Evolutionary conservation across 768 basidiomycete genomes (phyloP), one percentile per base, ranked within the genome.

Genomic region (Russula virescens): DNA sequence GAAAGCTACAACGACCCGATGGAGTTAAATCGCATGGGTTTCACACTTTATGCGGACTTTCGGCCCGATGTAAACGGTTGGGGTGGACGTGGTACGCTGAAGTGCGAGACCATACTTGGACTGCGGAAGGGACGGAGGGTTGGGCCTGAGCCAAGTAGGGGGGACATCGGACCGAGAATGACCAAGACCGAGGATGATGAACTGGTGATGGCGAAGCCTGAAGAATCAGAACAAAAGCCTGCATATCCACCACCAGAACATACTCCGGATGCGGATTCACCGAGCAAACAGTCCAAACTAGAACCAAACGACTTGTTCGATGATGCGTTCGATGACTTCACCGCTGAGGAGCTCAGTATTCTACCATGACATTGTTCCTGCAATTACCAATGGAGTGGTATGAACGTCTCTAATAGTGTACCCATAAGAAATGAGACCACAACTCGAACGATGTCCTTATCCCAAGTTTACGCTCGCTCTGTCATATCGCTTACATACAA

Each of bases 41-140:
- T 89, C 77, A 75, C 79, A 21, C 77, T 98, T 47, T 98, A 98
- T 71, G 82, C 85, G 26, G 87, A 90, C 19, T 97, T 98, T 73
- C 85, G 95, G 61, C 95, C 95, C 11, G 78, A 79, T 14, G 86
- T 85, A 0, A 84, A 84, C 28, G 85, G 83, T 26, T 98, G 95
- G 95, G 95, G 95, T 6, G 83, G 87, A 71, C 81, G 83, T 60
- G 89, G 86, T 3, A 85, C 91, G 68, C 76, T 97, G 28, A 79
- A 79, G 42, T 91, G 89, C 69, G 78, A 79, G 46, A 83, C 70
- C 35, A 88, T 98, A 54, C 77, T 98, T 35, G 80, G 71, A 21
- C 71, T 90, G 61, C 75, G 85, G 61, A 71, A 56, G 48, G 50
- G 21, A 34, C 3, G 35, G 43, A 45, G 34, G 49, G 28, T 54